A percentile compares a stretch with the other conserved stretches of the same genome.
Evolutionary conservation across 2,329 filamentous ascomycete genomes (phyloP).

Genomic region (Thermochaetoides dissita): DNA sequence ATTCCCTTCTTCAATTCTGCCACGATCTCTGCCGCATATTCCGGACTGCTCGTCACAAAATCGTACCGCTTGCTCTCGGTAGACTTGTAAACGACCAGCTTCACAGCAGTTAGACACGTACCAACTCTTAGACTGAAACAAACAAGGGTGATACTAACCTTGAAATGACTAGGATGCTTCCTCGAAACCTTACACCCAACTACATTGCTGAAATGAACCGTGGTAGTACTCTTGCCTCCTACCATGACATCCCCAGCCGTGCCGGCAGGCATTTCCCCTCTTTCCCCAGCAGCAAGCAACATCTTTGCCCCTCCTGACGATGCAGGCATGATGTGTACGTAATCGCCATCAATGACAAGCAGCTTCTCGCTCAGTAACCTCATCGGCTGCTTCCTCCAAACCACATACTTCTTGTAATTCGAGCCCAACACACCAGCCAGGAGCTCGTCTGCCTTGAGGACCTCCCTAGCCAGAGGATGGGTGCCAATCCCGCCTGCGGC

Average conservation of each 20-base stretch:
- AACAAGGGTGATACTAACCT: conserved; percentile 33
- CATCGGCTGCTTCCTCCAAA: conserved; percentile 73
- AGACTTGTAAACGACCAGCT: conserved; percentile 60
- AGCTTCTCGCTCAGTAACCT: conserved; percentile 66
- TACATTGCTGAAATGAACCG: conserved; percentile 69
- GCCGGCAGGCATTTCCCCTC: too few relatives aligned
- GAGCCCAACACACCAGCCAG: conserved; percentile 27
- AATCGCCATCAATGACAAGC: conserved; percentile 70
- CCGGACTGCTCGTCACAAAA: conserved; percentile 60
- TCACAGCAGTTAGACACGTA: background rate
- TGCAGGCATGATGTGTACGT: conserved; percentile 70
- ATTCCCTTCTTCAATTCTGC: conserved; percentile 65
- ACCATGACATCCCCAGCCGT: conserved; percentile 49
- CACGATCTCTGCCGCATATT: conserved; percentile 68
- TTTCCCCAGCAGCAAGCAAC: too few relatives aligned
- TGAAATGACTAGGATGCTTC: conserved; percentile 68
- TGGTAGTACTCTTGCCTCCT: conserved; percentile 56
- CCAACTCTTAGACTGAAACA: background rate
- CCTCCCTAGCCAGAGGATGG: conserved; percentile 54
- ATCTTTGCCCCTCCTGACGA: conserved; percentile 18
- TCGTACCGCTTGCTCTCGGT: conserved; percentile 71
- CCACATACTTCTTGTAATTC: conserved; percentile 62
- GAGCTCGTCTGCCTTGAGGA: conserved; percentile 44
- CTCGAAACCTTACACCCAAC: conserved; percentile 69
- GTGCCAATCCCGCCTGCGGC: conserved; percentile 23